Conservation (phyloP, 2,329 filamentous ascomycete genomes). For the Lasiodiplodia citricola region DNA sequence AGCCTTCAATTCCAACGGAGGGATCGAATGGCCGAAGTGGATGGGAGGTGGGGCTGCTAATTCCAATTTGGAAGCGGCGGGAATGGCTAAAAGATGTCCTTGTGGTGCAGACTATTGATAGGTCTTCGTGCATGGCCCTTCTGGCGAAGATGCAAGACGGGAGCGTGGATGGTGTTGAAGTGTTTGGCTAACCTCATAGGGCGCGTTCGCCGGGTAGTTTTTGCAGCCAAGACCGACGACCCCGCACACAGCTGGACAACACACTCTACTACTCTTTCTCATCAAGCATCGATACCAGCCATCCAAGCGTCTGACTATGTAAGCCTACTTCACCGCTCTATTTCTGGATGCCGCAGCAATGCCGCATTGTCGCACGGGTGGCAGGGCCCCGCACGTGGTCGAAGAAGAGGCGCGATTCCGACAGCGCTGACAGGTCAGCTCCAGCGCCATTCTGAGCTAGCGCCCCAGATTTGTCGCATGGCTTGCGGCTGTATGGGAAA, state of each 20-base stretch:
- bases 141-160: background rate
- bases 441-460: background rate
- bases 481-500: background rate
- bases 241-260: background rate
- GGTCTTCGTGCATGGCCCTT: background rate
- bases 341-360: background rate
- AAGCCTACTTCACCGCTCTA: background rate
- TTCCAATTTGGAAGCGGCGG: too few species aligned
- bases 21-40: too few species aligned
- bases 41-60: too few species aligned
- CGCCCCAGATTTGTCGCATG: background rate
- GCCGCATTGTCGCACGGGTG: background rate
- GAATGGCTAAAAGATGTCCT: too few species aligned
- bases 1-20: too few species aligned
- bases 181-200: background rate
- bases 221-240: background rate
- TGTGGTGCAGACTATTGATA: background rate
- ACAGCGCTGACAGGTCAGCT: background rate
- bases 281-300: background rate
- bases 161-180: background rate
- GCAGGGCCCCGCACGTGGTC: background rate
- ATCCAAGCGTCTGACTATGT: background rate
- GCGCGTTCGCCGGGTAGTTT: background rate
- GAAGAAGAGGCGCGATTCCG: background rate
- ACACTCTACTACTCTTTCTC: background rate